Base-by-base conservation (phyloP, 208 protist genomes). In the Acanthamoeba triangularis region DNA sequence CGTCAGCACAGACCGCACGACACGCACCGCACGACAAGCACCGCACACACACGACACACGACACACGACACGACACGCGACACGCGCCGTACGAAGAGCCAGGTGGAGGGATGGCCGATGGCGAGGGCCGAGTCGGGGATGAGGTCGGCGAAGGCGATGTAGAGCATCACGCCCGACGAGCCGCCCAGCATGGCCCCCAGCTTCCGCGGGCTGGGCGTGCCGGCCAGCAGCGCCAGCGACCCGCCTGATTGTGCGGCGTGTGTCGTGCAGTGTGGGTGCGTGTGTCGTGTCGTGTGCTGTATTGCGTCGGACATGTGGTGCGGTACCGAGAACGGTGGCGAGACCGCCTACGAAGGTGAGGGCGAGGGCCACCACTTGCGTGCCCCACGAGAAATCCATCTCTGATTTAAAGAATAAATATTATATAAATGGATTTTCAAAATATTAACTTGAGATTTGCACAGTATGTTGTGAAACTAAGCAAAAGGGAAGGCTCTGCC, bases 131-230 rank as follows among this genome's bases (percentile, higher is more conserved):
- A 63, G 28, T 97, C 94, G 52, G 95, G 94, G 33, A 97, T 84
- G 25, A 97, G n/a, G 61, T 97, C 96, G 59, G 90, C 88, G 74
- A 97, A 96, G 13, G 95, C 94, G 10, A 97, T 96, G 84, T 97
- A 96, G 18, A 97, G 65, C 96, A 97, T 97, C 47, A 97, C 96
- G 72, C 96, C 96, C 3, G 93, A 76, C 56, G 96, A 96, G 49
- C 95, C 95, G 84, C 95, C 91, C 25, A 97, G 59, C 95, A 97
- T 96, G 78, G 94, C 74, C 33, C 96, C 96, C 41, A 97, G 94
- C n/a, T 95, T 35, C 61, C 61, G 69, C 28, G 44, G 56, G 10
- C 52, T 92, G 54, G 94, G 96, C 44, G 56, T 92, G 49, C 76
- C 94, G 4, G 92, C 37, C 49, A 97, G 76, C 4, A 97, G 5